These are phyloP conservation scores for Herpetospermum pedunculosum DNA, from an alignment of 306 rosid species.

Conservation along the genomic window DNA sequence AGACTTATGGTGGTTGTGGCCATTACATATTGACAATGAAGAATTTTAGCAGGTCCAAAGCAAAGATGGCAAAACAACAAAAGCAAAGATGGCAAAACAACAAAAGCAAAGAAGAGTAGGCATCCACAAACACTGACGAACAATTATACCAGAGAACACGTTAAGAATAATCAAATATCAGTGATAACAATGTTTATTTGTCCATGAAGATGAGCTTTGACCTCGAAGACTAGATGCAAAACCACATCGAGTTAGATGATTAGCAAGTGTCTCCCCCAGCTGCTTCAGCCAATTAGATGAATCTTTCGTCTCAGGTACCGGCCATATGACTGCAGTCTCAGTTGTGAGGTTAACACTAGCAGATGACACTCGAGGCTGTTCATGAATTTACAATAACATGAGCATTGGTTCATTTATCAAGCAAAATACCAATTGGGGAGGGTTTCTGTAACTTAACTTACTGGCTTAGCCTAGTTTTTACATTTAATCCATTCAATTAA, in stretches of 20 bases:
- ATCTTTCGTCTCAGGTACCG: slow-evolving; percentile 43
- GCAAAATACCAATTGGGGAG: neutral
- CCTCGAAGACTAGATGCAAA: slow-evolving; percentile 66
- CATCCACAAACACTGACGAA: neutral
- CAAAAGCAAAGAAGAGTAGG: neutral
- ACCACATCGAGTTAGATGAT: slow-evolving; percentile 74
- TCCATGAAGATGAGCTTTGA: slow-evolving; percentile 15
- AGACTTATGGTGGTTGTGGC: neutral
- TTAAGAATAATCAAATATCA: neutral
- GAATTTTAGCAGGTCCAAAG: neutral
- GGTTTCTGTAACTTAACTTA: neutral
- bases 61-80: neutral
- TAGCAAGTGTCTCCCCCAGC: slow-evolving; percentile 75
- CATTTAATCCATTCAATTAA: neutral
- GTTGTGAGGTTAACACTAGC: slow-evolving; percentile 73
- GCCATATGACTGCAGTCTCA: slow-evolving; percentile 65
- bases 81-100: neutral
- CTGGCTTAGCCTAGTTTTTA: neutral
- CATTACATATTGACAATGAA: neutral
- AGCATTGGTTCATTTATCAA: slow-evolving; percentile 10
- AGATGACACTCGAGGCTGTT: slow-evolving; percentile 77
- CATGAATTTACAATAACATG: slow-evolving; percentile 18
- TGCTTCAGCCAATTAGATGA: slow-evolving; percentile 40
- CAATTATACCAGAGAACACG: neutral
- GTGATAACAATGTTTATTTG: neutral